phyloP scores from a whole-genome alignment of 495 filamentous ascomycete species.

The Tuber aestivum region DNA sequence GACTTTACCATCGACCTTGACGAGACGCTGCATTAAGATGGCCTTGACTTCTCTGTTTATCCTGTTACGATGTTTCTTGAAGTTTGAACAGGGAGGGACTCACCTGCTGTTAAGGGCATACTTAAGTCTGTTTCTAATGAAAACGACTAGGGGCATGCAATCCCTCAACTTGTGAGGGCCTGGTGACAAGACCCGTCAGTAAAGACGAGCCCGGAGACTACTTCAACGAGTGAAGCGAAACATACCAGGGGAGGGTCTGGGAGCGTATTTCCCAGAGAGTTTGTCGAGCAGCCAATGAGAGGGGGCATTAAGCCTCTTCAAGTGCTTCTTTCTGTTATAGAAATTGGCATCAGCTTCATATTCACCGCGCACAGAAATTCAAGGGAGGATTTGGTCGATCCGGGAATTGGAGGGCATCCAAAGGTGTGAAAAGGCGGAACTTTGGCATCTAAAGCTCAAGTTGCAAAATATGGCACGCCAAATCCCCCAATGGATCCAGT shows the following conservation, averaged over 20 bases:
- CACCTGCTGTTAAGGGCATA: conserved; percentile 85
- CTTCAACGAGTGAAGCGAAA: conserved; percentile 42
- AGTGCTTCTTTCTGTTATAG: conserved; percentile 84
- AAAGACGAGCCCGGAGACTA: conserved; percentile 44
- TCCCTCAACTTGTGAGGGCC: conserved; percentile 99
- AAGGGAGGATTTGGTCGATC: conserved; percentile 7
- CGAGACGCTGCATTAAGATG: conserved; percentile 98
- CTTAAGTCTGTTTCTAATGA: conserved; percentile 98
- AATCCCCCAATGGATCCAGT: conserved; percentile 8
- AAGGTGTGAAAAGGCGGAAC: conserved; percentile 13
- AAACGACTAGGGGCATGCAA: conserved; percentile 97
- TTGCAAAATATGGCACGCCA: conserved; percentile 8
- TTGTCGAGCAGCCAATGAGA: conserved; percentile 99
- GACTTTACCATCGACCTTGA: conserved; percentile 99
- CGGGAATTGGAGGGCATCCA: conserved; percentile 30
- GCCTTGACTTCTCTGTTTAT: conserved; percentile 72
- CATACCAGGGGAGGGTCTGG: conserved; percentile 65
- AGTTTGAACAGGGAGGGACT: conserved; percentile 4
- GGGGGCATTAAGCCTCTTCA: conserved; percentile 97
- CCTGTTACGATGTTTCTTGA: conserved; percentile 6
- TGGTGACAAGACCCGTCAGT: conserved; percentile 48
- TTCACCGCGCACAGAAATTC: conserved; percentile 3
- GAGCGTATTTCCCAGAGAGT: conserved; percentile 94
- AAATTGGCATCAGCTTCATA: conserved; percentile 7
- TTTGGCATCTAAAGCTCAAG: not conserved